Evolutionary conservation across 2,329 filamentous ascomycete genomes (phyloP).

Genomic region (Fusarium sp.): DNA sequence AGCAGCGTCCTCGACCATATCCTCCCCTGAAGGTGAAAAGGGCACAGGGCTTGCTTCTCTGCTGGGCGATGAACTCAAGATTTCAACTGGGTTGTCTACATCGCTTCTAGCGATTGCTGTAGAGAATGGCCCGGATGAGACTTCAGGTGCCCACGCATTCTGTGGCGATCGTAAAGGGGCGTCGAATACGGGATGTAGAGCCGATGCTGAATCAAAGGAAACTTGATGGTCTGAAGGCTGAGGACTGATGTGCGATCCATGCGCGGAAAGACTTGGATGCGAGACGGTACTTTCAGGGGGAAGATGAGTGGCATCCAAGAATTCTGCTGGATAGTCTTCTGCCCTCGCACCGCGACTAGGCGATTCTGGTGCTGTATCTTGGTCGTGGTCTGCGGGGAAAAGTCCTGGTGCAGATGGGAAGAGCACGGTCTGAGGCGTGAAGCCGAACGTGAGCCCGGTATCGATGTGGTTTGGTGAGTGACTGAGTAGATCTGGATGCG

Average conservation of each 20-base stretch:
- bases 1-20: slow-evolving; percentile 3
- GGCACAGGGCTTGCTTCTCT: slow-evolving; percentile 26
- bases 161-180: slow-evolving; percentile 15
- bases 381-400: slow-evolving; percentile 20
- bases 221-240: neutral
- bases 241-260: slow-evolving; percentile 9
- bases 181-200: slow-evolving; percentile 23
- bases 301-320: slow-evolving; percentile 30
- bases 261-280: slow-evolving; percentile 23
- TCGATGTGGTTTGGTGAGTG: slow-evolving; percentile 26
- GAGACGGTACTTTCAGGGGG: slow-evolving; percentile 12
- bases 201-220: slow-evolving; percentile 22
- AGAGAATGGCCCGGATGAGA: slow-evolving; percentile 19
- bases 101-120: slow-evolving; percentile 22
- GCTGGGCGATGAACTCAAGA: slow-evolving; percentile 39
- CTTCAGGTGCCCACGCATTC: slow-evolving; percentile 22
- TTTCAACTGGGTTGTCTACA: slow-evolving; percentile 39
- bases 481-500: slow-evolving; percentile 20
- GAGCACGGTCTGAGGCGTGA: slow-evolving; percentile 31
- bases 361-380: slow-evolving; percentile 13
- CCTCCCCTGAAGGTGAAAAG: slow-evolving; percentile 14
- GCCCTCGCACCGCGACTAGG: slow-evolving; percentile 9
- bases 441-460: slow-evolving; percentile 31
- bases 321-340: slow-evolving; percentile 40
- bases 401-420: slow-evolving; percentile 29